A percentile compares a stretch with the other conserved stretches of the same genome.
Conservation (phyloP, 2,329 filamentous ascomycete genomes). For the Pseudogymnoascus sp. region DNA sequence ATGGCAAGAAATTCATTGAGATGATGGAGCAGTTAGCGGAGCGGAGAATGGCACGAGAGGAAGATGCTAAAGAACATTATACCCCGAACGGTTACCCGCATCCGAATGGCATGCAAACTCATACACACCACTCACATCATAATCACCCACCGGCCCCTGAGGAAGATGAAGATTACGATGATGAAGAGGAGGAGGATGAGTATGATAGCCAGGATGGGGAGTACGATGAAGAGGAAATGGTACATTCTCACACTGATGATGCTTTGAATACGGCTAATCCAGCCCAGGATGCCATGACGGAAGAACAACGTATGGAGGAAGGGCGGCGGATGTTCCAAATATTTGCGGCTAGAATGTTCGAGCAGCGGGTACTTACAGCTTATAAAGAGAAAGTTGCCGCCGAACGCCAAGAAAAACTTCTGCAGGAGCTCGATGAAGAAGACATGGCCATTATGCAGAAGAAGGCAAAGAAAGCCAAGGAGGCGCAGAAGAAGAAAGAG, state of each 20-base stretch:
- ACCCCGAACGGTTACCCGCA: slow-evolving; percentile 53
- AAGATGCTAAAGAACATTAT: slow-evolving; percentile 64
- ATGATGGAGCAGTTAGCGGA: slow-evolving; percentile 99
- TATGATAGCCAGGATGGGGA: slow-evolving; percentile 57
- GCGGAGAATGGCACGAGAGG: slow-evolving; percentile 92
- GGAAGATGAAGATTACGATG: slow-evolving; percentile 66
- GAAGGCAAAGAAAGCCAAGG: slow-evolving; percentile 87
- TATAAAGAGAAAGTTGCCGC: slow-evolving; percentile 95
- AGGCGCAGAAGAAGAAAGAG: slow-evolving; percentile 92
- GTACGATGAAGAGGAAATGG: slow-evolving; percentile 72
- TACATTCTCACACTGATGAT: slow-evolving; percentile 28
- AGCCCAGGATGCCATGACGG: slow-evolving; percentile 83
- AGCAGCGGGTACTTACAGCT: slow-evolving; percentile 91
- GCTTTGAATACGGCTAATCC: slow-evolving; percentile 31
- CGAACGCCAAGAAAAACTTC: slow-evolving; percentile 81
- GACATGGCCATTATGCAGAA: slow-evolving; percentile 66
- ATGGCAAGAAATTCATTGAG: slow-evolving; percentile 98
- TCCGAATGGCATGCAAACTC: slow-evolving; percentile 48
- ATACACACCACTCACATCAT: slow-evolving; percentile 20
- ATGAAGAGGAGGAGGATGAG: slow-evolving; percentile 58
- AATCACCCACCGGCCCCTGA: slow-evolving; percentile 62
- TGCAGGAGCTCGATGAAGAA: slow-evolving; percentile 89
- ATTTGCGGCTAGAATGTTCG: slow-evolving; percentile 98
- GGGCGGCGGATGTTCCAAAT: slow-evolving; percentile 98
- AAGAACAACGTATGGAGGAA: slow-evolving; percentile 98